Conservation (phyloP, 2,329 filamentous ascomycete genomes). For the Lachnellula suecica region DNA sequence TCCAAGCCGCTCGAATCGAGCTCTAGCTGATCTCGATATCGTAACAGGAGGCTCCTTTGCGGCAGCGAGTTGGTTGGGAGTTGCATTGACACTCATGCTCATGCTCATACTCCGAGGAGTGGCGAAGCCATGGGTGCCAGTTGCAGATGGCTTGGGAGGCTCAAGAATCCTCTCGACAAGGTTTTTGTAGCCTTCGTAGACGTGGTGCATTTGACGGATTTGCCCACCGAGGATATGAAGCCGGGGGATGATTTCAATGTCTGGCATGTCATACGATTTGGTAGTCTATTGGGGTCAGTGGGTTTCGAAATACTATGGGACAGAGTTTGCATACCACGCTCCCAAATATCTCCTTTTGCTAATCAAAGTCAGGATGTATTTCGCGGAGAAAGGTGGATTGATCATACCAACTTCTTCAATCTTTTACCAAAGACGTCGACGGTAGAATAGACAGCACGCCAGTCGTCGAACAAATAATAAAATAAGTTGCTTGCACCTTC, state of each 20-base stretch:
- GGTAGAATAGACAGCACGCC: slow-evolving; percentile 57
- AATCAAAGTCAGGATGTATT: slow-evolving; percentile 1
- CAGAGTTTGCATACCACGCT: slow-evolving; percentile 24
- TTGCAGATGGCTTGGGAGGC: slow-evolving; percentile 8
- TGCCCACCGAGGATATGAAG: slow-evolving; percentile 61
- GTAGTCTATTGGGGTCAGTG: slow-evolving; percentile 26
- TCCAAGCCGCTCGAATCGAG: slow-evolving; percentile 58
- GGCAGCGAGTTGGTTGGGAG: slow-evolving; percentile 32
- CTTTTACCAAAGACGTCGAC: slow-evolving; percentile 46
- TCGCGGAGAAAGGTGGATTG: background rate
- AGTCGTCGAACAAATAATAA: slow-evolving; percentile 68
- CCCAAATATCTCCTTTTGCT: slow-evolving; percentile 26
- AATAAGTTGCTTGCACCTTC: slow-evolving; percentile 61
- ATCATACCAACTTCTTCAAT: slow-evolving; percentile 48
- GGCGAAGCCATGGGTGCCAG: background rate
- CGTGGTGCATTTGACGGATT: slow-evolving; percentile 57
- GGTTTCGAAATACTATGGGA: background rate
- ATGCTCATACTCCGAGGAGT: slow-evolving; percentile 23
- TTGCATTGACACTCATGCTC: slow-evolving; percentile 26
- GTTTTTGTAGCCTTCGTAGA: slow-evolving; percentile 60
- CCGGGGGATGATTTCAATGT: slow-evolving; percentile 53
- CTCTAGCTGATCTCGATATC: slow-evolving; percentile 42
- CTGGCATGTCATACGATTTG: slow-evolving; percentile 38
- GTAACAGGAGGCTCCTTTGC: background rate
- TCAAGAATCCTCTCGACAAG: slow-evolving; percentile 58